Evolutionary conservation across 352 stramenopile species (phyloP).

Genomic region (Pythium phragmitis): DNA sequence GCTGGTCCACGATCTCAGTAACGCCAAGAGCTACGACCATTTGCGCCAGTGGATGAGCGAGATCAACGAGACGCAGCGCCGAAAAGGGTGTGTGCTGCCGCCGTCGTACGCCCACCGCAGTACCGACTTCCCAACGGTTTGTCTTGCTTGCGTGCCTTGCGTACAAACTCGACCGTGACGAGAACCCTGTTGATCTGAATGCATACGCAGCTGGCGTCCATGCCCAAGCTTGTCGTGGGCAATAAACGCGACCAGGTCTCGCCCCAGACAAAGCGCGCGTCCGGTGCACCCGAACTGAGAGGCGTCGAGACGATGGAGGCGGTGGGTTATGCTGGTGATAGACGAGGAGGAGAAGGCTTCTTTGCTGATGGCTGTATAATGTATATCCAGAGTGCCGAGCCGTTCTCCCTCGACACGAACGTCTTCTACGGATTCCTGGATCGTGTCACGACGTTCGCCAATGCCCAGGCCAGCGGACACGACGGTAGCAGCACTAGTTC

Average conservation of each 20-base stretch:
- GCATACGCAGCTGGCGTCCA: conserved; percentile 29
- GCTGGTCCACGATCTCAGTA: conserved; percentile 83
- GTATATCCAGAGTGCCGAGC: conserved; percentile 46
- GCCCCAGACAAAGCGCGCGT: conserved; percentile 32
- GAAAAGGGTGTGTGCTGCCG: conserved; percentile 58
- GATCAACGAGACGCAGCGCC: conserved; percentile 41
- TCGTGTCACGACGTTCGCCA: conserved; percentile 57
- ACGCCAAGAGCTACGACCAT: conserved; percentile 73
- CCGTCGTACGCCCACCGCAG: conserved; percentile 25
- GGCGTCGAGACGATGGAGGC: conserved; percentile 55
- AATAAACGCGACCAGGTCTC: conserved; percentile 76
- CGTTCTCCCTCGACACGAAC: conserved; percentile 48
- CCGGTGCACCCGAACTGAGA: conserved; percentile 40
- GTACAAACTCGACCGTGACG: not conserved
- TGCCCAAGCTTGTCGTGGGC: conserved; percentile 81
- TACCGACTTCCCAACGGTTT: conserved; percentile 42
- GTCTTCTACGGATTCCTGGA: conserved; percentile 66
- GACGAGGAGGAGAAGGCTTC: no score
- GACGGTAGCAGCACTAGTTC: not conserved
- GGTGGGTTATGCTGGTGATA: conserved; percentile 28
- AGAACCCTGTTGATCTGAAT: not conserved
- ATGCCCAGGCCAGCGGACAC: conserved; percentile 23
- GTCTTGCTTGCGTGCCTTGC: not conserved
- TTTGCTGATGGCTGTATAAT: not conserved
- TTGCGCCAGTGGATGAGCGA: conserved; percentile 46